phyloP scores from a whole-genome alignment of 1,284 basidiomycete species.

The Apiotrichum montevideense region DNA sequence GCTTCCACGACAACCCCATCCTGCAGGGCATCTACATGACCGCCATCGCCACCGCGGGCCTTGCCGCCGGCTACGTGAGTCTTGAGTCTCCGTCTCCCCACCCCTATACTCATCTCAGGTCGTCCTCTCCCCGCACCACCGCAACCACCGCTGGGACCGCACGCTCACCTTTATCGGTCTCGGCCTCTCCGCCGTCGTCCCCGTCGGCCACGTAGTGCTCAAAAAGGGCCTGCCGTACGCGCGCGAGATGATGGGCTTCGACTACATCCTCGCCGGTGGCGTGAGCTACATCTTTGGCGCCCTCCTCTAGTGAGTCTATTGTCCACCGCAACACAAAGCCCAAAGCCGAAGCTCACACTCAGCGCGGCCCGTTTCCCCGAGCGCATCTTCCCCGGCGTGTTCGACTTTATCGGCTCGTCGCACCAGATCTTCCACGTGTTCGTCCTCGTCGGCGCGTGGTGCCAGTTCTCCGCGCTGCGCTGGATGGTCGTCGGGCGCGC shows the following conservation, averaged over 20 bases:
- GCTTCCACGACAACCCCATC: conserved; percentile 39
- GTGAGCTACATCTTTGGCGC: conserved; percentile 66
- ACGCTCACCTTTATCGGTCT: conserved; percentile 74
- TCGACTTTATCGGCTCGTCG: conserved; percentile 72
- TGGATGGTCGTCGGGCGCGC: conserved; percentile 38
- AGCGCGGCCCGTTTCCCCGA: conserved; percentile 81
- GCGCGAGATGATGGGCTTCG: conserved; percentile 60
- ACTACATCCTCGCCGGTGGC: conserved; percentile 63
- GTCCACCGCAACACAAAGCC: not conserved
- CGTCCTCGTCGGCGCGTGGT: conserved; percentile 69
- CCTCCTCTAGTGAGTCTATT: conserved; percentile 64
- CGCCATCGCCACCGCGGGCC: conserved; percentile 41
- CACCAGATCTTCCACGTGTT: conserved; percentile 79
- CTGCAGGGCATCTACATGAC: conserved; percentile 48
- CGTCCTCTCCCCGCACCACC: conserved; percentile 72
- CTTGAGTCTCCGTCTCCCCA: not conserved
- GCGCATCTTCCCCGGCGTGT: conserved; percentile 65
- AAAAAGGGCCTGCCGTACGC: conserved; percentile 57
- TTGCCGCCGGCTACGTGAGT: conserved; percentile 31
- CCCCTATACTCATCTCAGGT: conserved; percentile 46
- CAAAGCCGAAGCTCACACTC: conserved; percentile 12
- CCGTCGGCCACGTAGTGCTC: conserved; percentile 61
- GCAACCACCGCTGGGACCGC: conserved; percentile 66
- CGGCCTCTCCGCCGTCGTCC: conserved; percentile 66
- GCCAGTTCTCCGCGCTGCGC: conserved; percentile 56